Percentiles rank a stretch among this genome's conserved stretches.
Evolutionary conservation across 2,329 filamentous ascomycete genomes (phyloP).

Genomic region (Plectosphaerella plurivora): DNA sequence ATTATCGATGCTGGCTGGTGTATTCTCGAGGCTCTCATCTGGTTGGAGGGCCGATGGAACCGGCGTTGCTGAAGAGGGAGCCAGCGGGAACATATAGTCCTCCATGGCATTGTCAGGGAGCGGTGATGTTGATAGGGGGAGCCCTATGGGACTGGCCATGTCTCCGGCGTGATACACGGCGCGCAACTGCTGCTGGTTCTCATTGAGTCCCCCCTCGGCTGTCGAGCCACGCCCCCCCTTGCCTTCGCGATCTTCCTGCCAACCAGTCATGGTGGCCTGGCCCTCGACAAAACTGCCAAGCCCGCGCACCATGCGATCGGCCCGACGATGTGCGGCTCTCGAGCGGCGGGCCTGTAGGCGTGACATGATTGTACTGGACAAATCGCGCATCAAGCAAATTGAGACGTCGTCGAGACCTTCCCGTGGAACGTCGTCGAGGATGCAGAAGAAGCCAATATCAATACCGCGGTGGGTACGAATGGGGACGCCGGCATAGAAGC

Average conservation of each 20-base stretch:
- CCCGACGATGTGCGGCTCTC: conserved; percentile 19
- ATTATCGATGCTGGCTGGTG: conserved; percentile 2
- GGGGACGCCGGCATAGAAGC: conserved; percentile 30
- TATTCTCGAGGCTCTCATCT: too few relatives aligned
- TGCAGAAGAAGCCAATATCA: conserved; percentile 36
- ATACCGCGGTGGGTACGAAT: conserved; percentile 33
- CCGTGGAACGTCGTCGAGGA: conserved; percentile 23
- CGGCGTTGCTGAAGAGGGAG: too few relatives aligned
- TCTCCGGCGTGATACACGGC: too few relatives aligned
- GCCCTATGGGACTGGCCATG: too few relatives aligned
- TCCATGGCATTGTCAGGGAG: too few relatives aligned
- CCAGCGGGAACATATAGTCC: too few relatives aligned
- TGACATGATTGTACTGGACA: conserved; percentile 25
- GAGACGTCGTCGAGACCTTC: conserved; percentile 20
- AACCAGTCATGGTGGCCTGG: conserved; percentile 20
- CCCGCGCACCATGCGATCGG: conserved; percentile 30
- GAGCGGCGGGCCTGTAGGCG: conserved; percentile 27
- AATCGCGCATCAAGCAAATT: conserved; percentile 15
- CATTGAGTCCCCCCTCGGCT: conserved; percentile 12
- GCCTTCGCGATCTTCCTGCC: conserved; percentile 7
- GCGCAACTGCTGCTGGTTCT: conserved; percentile 6
- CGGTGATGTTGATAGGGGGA: too few relatives aligned
- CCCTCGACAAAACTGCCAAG: conserved; percentile 30
- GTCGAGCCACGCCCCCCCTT: background rate
- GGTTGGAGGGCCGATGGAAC: too few relatives aligned